Percentiles rank a stretch among this genome's conserved stretches.
phyloP scores from a whole-genome alignment of 1,284 basidiomycete species.

The Leccinum subfulvum region DNA sequence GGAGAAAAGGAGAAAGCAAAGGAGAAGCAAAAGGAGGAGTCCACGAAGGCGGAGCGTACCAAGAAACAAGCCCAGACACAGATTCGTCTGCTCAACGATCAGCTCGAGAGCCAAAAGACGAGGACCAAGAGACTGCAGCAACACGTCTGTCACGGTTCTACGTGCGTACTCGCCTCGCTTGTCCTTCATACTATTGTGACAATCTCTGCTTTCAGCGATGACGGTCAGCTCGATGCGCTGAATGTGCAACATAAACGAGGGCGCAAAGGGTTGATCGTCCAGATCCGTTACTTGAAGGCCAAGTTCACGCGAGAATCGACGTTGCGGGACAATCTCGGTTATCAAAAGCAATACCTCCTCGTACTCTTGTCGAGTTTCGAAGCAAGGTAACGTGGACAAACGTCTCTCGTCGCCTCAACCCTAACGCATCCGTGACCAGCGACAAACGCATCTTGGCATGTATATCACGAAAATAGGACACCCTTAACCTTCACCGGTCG shows the following conservation, averaged over 20 bases:
- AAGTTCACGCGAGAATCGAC: slow-evolving; percentile 85
- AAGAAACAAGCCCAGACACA: slow-evolving; percentile 67
- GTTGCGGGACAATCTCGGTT: slow-evolving; percentile 75
- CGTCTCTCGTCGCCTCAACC: neutral
- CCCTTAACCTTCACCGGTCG: slow-evolving; percentile 36
- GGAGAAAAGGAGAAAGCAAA: slow-evolving; percentile 66
- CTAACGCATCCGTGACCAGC: slow-evolving; percentile 39
- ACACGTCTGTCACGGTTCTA: slow-evolving; percentile 49
- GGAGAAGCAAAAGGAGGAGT: slow-evolving; percentile 38
- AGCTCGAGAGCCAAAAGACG: slow-evolving; percentile 57
- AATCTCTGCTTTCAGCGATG: slow-evolving; percentile 37
- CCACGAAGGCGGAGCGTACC: slow-evolving; percentile 50
- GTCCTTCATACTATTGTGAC: neutral
- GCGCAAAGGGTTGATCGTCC: slow-evolving; percentile 83
- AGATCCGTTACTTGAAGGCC: slow-evolving; percentile 90
- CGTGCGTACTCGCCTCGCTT: slow-evolving; percentile 45
- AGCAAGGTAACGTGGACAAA: slow-evolving; percentile 55
- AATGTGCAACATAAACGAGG: slow-evolving; percentile 76
- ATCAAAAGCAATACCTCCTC: slow-evolving; percentile 86
- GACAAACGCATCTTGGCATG: slow-evolving; percentile 76
- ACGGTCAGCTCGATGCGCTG: slow-evolving; percentile 53
- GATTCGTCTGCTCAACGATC: slow-evolving; percentile 63
- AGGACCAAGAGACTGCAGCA: slow-evolving; percentile 45
- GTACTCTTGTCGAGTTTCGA: slow-evolving; percentile 65
- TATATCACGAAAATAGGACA: slow-evolving; percentile 74